Base-by-base conservation (phyloP, 352 stramenopile genomes). In the Pythium biforme region DNA sequence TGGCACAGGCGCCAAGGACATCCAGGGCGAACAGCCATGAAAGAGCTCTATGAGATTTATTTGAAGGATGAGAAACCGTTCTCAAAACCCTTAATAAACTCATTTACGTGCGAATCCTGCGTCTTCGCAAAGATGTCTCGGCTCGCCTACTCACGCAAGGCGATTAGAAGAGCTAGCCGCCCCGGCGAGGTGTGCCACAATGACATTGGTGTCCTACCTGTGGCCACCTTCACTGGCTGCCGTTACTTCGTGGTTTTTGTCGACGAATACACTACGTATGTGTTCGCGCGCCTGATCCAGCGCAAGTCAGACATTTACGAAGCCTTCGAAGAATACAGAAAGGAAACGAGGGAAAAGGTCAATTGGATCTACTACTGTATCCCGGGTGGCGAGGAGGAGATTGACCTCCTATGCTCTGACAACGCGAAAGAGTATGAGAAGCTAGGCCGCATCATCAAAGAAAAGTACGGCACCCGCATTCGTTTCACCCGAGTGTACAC, bases 231-330 rank as follows among this genome's bases (percentile, higher is more conserved):
- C 26, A 46, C 2, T 14, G 63, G 55, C n/a, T 60, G 23, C 12
- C 50, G 50, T 0, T 64, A 70, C 41, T 70, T 61, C 22, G 50
- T 66, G 8, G 27, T 66, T 1, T 70, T 70, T 45, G 53, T 66
- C 1, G 55, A 70, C 27, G 63, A 70, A 39, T 70, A 66, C 41
- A 66, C 56, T 15, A 23, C 55, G 2, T 65, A 48, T 40, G 14
- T 58, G 37, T 70, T 66, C 29, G 29, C 27, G 5, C 22, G 15
- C 12, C 59, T 58, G 1, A 46, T 66, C 22, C 22, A 31, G 19
- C 37, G 45, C 4, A 20, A 20, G 12, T 49, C 29, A 7, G 63
- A 66, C 10, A 45, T 59, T 2, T 69, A 56, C 37, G 25, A 64
- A 1, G 55, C 26, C 2, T 65, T 59, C 55, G 62, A 61, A 34